Evolutionary conservation across 2,329 filamentous ascomycete genomes (phyloP).

Genomic region (Myriosclerotinia scirpicola): DNA sequence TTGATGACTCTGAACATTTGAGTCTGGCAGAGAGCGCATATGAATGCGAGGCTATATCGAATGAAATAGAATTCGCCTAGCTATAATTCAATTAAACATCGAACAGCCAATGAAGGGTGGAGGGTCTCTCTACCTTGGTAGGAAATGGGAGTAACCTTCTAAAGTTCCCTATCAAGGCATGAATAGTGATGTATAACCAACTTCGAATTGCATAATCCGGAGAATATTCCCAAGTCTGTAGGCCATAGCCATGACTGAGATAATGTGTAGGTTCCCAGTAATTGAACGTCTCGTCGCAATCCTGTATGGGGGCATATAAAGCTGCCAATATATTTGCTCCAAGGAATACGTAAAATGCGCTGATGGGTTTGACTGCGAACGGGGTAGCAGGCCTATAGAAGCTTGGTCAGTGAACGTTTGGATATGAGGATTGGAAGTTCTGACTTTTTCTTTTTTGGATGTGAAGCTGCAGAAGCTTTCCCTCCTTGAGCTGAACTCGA

Average conservation of each 20-base stretch:
- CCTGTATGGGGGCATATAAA: conserved; percentile 84
- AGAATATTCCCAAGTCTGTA: conserved; percentile 99
- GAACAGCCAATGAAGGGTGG: not conserved
- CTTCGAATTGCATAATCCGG: conserved; percentile 92
- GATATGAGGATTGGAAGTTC: conserved; percentile 4
- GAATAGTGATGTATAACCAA: conserved; percentile 85
- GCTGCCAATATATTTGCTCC: conserved; percentile 74
- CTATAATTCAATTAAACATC: conserved; percentile 40
- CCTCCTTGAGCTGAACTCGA: conserved; percentile 2
- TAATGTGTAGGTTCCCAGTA: conserved; percentile 99
- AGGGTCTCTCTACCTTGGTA: conserved; percentile 50
- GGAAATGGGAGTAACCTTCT: conserved; percentile 62
- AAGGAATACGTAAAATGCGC: conserved; percentile 79
- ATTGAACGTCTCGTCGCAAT: conserved; percentile 98
- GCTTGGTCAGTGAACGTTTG: conserved; percentile 1
- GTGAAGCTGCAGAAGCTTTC: conserved; percentile 24
- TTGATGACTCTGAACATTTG: conserved; percentile 77
- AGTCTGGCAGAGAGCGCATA: conserved; percentile 80
- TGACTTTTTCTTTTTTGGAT: conserved; percentile 34
- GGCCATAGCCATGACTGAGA: conserved; percentile 83
- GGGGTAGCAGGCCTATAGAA: conserved; percentile 46
- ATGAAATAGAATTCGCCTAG: conserved; percentile 83
- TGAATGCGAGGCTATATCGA: conserved; percentile 69
- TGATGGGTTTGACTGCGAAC: conserved; percentile 68
- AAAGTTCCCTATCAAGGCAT: conserved; percentile 70